Evolutionary conservation across 441 rosid species (phyloP), one percentile per base, ranked within the genome.

Genomic region (Brassica hybrid): DNA sequence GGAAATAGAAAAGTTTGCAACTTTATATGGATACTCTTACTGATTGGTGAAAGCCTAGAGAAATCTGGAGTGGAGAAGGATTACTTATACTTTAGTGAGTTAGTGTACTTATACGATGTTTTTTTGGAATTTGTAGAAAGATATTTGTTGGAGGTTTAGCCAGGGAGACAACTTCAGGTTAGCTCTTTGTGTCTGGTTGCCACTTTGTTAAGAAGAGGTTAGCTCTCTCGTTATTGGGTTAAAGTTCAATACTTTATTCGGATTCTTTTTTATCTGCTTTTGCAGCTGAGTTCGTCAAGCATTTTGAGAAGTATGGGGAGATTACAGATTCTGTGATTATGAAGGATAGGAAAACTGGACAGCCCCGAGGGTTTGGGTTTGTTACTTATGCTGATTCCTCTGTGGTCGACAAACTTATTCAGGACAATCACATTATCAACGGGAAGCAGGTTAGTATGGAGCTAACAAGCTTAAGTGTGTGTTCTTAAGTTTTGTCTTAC

Each of bases 361-460:
- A 84, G 73, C 97, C 99, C 17, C 95, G 99, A 27, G 99, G 98
- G 27, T 94, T 93, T 67, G 99, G 99, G 72, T 94, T 94, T 78
- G 88, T 94, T 67, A 94, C 99, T 0, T 93, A 90, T 80, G 92
- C 93, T 19, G 96, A 94, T 84, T 87, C 94, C 27, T 83, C 91
- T 3, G 99, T 90, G 36, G 94, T 93, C 45, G 99, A 94, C 74
- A 88, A 83, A 83, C 94, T 94, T 71, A 91, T 94, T 32, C 81
- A 94, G 76, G 97, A 91, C 25, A 79, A 81, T 66, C 97, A 94
- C 80, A 73, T 88, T 67, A 85, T 94, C 13, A 88, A 89, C 71
- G 98, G 96, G 61, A 94, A 93, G 32, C 96, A 90, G 86, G 99
- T 93, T 84, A 75, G 87, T 25, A 34, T 69, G 74, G 32, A 23